Evolutionary conservation across 2,329 filamentous ascomycete genomes (phyloP).

Genomic region (Arthrobotrys sinensis): DNA sequence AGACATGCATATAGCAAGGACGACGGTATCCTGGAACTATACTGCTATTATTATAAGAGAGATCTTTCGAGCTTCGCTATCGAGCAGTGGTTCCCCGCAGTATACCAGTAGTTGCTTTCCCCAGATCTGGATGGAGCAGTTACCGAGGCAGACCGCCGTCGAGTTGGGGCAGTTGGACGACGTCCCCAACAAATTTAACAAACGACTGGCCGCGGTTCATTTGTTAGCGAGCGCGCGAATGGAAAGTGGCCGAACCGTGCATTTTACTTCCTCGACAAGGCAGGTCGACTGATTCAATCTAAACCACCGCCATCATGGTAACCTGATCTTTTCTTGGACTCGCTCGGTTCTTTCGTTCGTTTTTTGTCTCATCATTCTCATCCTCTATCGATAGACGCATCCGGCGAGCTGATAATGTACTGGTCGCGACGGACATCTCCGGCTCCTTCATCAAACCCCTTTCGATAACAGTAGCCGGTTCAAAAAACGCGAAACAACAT

Average conservation of each 20-base stretch:
- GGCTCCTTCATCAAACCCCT: slow-evolving; percentile 37
- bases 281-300: slow-evolving; percentile 20
- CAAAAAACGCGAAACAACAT: neutral
- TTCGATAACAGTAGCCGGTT: slow-evolving; percentile 16
- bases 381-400: slow-evolving; percentile 10
- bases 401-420: slow-evolving; percentile 44
- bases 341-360: neutral
- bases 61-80: slow-evolving; percentile 4
- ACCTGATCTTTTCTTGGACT: slow-evolving; percentile 22
- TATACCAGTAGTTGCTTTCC: neutral
- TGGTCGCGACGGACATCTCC: slow-evolving; percentile 36
- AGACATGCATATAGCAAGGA: neutral
- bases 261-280: slow-evolving; percentile 29
- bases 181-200: slow-evolving; percentile 35
- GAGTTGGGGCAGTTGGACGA: slow-evolving; percentile 14
- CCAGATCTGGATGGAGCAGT: neutral
- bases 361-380: neutral
- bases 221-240: slow-evolving; percentile 41
- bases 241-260: slow-evolving; percentile 46
- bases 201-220: slow-evolving; percentile 46
- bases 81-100: neutral
- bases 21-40: neutral
- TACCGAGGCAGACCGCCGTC: slow-evolving; percentile 15
- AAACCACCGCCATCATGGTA: slow-evolving; percentile 24
- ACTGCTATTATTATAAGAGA: neutral